Conservation (phyloP, 805 yeast genomes). For the Metschnikowia dekortorum region DNA sequence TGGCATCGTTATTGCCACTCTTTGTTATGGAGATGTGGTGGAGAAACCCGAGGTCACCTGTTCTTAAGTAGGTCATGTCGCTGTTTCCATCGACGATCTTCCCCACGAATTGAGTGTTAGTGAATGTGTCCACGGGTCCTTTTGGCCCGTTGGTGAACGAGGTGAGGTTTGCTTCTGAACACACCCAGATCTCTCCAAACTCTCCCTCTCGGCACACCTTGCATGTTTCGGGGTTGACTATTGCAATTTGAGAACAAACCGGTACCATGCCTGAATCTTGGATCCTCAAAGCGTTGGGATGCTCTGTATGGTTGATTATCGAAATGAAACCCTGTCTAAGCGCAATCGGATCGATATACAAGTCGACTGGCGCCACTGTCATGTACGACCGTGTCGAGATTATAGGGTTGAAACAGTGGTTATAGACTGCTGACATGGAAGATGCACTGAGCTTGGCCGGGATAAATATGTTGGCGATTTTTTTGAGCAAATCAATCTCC, state of each 20-base stretch:
- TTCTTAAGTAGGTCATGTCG: constrained; percentile 65
- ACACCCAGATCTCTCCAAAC: constrained; percentile 95
- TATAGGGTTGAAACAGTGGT: constrained; percentile 77
- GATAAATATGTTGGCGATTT: constrained; percentile 58
- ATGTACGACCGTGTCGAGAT: constrained; percentile 81
- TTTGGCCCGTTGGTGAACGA: constrained; percentile 55
- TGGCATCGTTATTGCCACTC: constrained; percentile 32
- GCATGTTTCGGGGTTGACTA: constrained; percentile 90
- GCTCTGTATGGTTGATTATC: constrained; percentile 68
- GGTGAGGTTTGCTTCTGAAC: constrained; percentile 75
- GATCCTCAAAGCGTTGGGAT: constrained; percentile 64
- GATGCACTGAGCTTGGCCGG: constrained; percentile 61
- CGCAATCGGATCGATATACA: constrained; percentile 83
- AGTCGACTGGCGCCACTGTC: constrained; percentile 81
- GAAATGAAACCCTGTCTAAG: constrained; percentile 85
- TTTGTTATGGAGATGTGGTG: constrained; percentile 59
- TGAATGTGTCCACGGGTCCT: constrained; percentile 49
- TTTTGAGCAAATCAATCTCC: constrained; percentile 51
- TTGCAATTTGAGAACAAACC: constrained; percentile 87
- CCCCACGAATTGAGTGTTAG: constrained; percentile 52
- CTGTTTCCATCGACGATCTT: constrained; percentile 61
- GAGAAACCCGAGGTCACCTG: constrained; percentile 92
- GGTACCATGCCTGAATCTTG: constrained; percentile 97
- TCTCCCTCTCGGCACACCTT: constrained; percentile 82
- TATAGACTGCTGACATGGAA: constrained; percentile 72